Base-by-base conservation (phyloP, 306 rosid species). In the Senna siamea region DNA sequence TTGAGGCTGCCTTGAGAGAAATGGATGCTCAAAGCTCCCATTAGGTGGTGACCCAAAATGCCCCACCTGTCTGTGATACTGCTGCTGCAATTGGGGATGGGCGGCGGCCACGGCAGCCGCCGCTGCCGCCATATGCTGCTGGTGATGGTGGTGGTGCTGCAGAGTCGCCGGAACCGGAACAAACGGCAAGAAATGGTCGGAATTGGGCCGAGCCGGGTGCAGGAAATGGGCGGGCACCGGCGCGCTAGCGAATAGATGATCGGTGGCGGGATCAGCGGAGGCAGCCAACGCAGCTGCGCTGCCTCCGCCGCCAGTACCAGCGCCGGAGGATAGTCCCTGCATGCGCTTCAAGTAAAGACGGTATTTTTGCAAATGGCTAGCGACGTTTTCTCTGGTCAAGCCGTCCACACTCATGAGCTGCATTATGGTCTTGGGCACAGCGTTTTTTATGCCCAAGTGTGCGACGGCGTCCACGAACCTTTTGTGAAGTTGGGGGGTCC, bases 401-500 rank as follows among this genome's bases (percentile, higher is more conserved):
- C 98, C 98, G 17, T 94, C 98, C 5, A 94, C 97, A 71, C 96
- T 91, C 98, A 94, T 94, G 26, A 94, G 93, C 97, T 94, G 98
- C 98, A 94, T 94, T 89, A 94, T 94, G 51, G 96, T 94, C 85
- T 94, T 94, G 51, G 98, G 98, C 2, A 94, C 98, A 5, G 98
- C 98, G 76, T 91, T 94, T 80, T 93, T 91, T 32, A 91, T 91
- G 38, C 98, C 98, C 70, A 94, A 81, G 77, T 94, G 98, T 1
- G 96, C 97, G 15, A 94, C 98, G 4, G 97, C 98, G 38, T 94
- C 98, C 0, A 94, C 97, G 44, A 94, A 94, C 35, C 97, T 87
- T 83, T 91, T 94, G 79, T 94, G 98, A 71, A 94, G 97, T 73
- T 94, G 97, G 0, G 98, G 98, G 20, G 98, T 94, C 98, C 98